Conservation (phyloP, 805 yeast genomes). For the Hanseniaspora thailandica region DNA sequence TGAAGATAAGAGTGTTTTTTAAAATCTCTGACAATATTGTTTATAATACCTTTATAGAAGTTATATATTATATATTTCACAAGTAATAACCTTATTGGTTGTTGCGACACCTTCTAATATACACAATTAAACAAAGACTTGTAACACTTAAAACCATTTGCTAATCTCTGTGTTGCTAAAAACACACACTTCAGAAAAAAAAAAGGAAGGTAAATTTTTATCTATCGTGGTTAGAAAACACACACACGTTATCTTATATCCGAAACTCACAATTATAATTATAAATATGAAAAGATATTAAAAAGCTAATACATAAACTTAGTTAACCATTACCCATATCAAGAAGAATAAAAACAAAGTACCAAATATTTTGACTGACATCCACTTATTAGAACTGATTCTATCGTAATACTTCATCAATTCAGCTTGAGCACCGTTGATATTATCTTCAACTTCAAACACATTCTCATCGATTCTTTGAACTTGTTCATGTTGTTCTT, state of each 20-base stretch:
- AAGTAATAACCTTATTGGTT: too few relatives aligned
- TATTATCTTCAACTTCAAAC: conserved; percentile 81
- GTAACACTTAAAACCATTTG: too few relatives aligned
- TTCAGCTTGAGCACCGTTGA: conserved; percentile 89
- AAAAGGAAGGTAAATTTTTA: neutral
- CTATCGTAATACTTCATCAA: conserved; percentile 77
- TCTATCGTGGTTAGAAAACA: neutral
- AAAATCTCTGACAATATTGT: too few relatives aligned
- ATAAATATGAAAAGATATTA: neutral
- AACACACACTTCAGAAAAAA: neutral
- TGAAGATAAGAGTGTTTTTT: neutral
- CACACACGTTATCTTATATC: neutral
- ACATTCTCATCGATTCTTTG: conserved; percentile 92
- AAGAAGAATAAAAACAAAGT: conserved; percentile 65
- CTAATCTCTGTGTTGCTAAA: neutral
- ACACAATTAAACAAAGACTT: too few relatives aligned
- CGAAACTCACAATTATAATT: neutral
- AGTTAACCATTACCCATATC: conserved; percentile 69
- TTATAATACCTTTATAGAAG: too few relatives aligned
- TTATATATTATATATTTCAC: too few relatives aligned
- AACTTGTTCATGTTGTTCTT: conserved; percentile 91
- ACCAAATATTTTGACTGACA: conserved; percentile 80
- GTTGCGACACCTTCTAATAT: too few relatives aligned
- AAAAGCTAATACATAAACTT: conserved; percentile 15
- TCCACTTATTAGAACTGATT: conserved; percentile 83